Percentiles rank a stretch among this genome's conserved stretches.
These are phyloP conservation scores for Aspergillus diversus DNA, from an alignment of 495 filamentous ascomycete species.

Conservation along the genomic window DNA sequence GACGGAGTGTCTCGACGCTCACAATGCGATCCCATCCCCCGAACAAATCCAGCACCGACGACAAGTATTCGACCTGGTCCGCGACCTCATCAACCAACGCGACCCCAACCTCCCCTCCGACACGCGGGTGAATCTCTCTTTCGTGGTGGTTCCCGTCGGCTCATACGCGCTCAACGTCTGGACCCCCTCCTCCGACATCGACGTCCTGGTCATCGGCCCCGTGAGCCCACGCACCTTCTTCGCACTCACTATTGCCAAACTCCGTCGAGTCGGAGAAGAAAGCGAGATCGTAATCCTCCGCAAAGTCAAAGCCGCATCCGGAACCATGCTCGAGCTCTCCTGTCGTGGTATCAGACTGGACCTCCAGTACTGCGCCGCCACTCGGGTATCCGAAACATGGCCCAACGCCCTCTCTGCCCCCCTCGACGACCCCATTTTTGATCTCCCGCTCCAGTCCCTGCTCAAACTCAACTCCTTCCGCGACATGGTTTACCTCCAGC, in stretches of 20 bases:
- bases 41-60: conserved; percentile 9
- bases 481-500: conserved; percentile 11
- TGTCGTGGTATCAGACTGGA: conserved; percentile 1
- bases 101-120: conserved; percentile 2
- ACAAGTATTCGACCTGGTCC: neutral
- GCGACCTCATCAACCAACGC: neutral
- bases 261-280: neutral
- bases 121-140: conserved; percentile 6
- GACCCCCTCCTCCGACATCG: conserved; percentile 2
- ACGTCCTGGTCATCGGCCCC: conserved; percentile 6
- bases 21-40: neutral
- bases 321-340: conserved; percentile 6
- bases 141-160: conserved; percentile 1
- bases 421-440: neutral
- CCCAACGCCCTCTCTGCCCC: neutral
- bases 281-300: neutral
- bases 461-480: conserved; percentile 12
- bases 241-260: neutral
- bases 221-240: conserved; percentile 13
- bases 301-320: conserved; percentile 9
- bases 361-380: conserved; percentile 7
- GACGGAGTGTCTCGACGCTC: neutral
- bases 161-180: conserved; percentile 4
- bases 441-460: conserved; percentile 7
- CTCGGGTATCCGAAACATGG: conserved; percentile 4